These are phyloP conservation scores for Planoprotostelium fungivorum DNA, from an alignment of 78 protist genomes.

Conservation along the genomic window DNA sequence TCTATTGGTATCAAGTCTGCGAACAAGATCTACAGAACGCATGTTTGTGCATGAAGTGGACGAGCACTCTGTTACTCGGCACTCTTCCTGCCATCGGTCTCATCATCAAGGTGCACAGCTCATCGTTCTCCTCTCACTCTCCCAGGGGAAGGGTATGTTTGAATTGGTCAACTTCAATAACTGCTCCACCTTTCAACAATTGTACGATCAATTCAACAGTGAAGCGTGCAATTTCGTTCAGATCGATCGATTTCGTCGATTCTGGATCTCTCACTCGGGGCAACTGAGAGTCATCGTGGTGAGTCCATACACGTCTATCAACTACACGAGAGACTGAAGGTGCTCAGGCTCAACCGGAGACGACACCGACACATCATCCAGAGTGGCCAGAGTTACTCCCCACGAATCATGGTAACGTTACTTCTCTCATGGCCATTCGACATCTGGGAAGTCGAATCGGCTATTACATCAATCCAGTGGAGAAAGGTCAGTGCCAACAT, in stretches of 20 bases:
- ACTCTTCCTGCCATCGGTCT: background rate
- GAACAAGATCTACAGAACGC: background rate
- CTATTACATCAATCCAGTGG: background rate
- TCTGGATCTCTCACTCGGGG: background rate
- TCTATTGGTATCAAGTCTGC: background rate
- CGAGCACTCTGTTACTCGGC: background rate
- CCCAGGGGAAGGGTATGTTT: background rate
- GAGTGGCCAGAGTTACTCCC: background rate
- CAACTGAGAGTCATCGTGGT: background rate
- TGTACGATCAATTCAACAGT: background rate
- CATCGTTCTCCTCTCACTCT: too few species aligned
- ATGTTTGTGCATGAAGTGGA: background rate
- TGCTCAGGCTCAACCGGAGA: background rate
- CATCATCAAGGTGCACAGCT: too few species aligned
- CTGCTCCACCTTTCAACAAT: background rate
- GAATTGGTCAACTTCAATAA: background rate
- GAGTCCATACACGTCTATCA: background rate
- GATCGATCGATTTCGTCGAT: background rate
- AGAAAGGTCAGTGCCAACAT: background rate
- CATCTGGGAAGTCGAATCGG: background rate
- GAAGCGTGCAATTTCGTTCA: background rate
- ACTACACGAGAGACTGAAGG: background rate
- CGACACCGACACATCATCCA: background rate
- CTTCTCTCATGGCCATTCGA: background rate
- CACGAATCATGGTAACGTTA: background rate